Base-by-base conservation (phyloP, 345 rosid genomes). In the Eucalyptus grandis region DNA sequence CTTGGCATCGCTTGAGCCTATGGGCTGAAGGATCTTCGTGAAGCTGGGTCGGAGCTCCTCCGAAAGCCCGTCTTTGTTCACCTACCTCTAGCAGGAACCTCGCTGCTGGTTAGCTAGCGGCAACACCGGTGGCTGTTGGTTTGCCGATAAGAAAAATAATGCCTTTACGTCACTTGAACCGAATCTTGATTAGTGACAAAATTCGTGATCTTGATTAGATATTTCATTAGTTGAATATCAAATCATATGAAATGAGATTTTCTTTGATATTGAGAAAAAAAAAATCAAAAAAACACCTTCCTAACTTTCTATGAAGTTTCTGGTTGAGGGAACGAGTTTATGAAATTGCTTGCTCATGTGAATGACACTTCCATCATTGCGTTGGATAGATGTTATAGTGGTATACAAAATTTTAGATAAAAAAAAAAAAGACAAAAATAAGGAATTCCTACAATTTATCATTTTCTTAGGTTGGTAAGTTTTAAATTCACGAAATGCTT, bases 341-440 rank as follows among this genome's bases (percentile, higher is more conserved):
- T n/a, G 3, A 1, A 65, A 65, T 65, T 3, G 0, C 6, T 65
- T 5, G 21, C 21, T 65, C 44, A 1, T 4, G 7, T 34, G 34
- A 69, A 34, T 34, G 44, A 13, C 7, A 69, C 43, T 34, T 69
- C 12, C 10, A 34, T 9, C 6, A 3, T 17, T 0, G 2, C 17
- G 12, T 3, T 3, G 0, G 24, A n/a, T 2, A 1, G 44, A 34
- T 0, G 7, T 34, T 19, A 34, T 2, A 0, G 14, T 9, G 0
- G 4, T 34, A 34, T 2, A 34, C 13, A 69, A 34, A 69, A 31
- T 9, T 34, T 34, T 34, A 34, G 13, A 16, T 31, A 7, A 31
- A 9, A 69, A 24, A 67, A 67, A 9, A 3, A 67, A 15, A 37
- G 40, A n/a, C 3, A 15, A 15, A 31, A 15, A 15, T 34, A 0